A percentile compares a stretch with the other conserved stretches of the same genome.
These are phyloP conservation scores for Choiromyces venosus DNA, from an alignment of 495 filamentous ascomycete genomes.

Conservation along the genomic window DNA sequence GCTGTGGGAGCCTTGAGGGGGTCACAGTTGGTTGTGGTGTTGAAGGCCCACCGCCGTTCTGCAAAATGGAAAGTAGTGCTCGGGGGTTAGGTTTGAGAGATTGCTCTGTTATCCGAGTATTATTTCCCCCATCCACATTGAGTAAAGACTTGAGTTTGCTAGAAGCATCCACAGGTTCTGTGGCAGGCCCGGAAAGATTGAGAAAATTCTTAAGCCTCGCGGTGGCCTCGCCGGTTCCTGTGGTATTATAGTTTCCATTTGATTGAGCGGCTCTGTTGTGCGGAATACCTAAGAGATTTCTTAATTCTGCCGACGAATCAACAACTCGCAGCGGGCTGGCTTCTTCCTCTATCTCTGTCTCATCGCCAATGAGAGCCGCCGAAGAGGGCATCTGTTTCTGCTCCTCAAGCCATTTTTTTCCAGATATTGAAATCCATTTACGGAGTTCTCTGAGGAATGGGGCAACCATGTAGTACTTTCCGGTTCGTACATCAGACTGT, in stretches of 20 bases:
- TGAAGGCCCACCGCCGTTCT: conserved; percentile 10
- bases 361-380: conserved; percentile 30
- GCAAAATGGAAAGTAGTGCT: conserved; percentile 35
- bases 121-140: conserved; percentile 4
- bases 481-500: conserved; percentile 54
- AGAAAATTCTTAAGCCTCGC: conserved; percentile 27
- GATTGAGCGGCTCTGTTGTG: neutral
- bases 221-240: conserved; percentile 19
- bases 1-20: neutral
- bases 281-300: conserved; percentile 20
- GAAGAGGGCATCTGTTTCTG: conserved; percentile 26
- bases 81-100: conserved; percentile 33
- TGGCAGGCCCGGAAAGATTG: conserved; percentile 19
- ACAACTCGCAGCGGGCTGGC: neutral
- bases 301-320: conserved; percentile 16
- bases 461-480: conserved; percentile 96
- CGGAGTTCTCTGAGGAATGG: conserved; percentile 81
- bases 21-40: neutral
- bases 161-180: conserved; percentile 28
- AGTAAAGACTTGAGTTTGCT: conserved; percentile 4
- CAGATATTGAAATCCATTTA: conserved; percentile 80
- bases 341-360: conserved; percentile 37
- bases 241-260: conserved; percentile 16
- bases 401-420: conserved; percentile 58
- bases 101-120: conserved; percentile 11